phyloP scores from a whole-genome alignment of 2,329 filamentous ascomycete species.

The Gnomoniopsis smithogilvyi region DNA sequence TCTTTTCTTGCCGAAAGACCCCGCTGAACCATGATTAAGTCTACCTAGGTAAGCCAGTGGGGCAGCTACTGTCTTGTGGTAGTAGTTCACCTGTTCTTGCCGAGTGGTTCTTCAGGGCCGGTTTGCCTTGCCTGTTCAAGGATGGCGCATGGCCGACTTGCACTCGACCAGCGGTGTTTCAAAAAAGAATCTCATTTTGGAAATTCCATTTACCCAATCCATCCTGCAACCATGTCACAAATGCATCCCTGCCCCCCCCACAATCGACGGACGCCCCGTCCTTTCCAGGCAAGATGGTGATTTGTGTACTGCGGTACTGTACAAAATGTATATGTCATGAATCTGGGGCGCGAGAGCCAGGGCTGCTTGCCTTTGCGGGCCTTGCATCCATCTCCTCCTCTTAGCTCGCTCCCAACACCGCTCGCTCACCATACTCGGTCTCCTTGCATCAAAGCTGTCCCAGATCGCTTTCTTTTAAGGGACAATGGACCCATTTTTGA shows the following conservation, averaged over 20 bases:
- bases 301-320: too few relatives aligned
- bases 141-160: neutral
- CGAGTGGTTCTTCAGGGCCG: neutral
- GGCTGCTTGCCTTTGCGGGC: conserved; percentile 29
- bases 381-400: conserved; percentile 13
- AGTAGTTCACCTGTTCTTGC: neutral
- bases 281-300: too few relatives aligned
- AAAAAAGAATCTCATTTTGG: neutral
- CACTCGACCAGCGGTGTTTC: too few relatives aligned
- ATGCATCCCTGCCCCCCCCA: neutral
- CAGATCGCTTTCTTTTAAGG: neutral
- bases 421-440: conserved; percentile 16
- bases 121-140: neutral
- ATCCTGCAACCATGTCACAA: neutral
- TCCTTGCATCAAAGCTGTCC: neutral
- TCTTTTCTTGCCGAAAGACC: neutral
- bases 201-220: neutral
- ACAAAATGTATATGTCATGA: conserved; percentile 11
- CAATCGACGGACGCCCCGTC: neutral
- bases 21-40: neutral
- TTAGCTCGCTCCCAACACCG: conserved; percentile 4
- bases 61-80: neutral
- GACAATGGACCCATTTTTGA: neutral
- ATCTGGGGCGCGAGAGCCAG: conserved; percentile 2
- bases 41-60: neutral